Evolutionary conservation across 2,329 filamentous ascomycete genomes (phyloP), one percentile per base, ranked within the genome.

Genomic region (Epichloe sylvatica): DNA sequence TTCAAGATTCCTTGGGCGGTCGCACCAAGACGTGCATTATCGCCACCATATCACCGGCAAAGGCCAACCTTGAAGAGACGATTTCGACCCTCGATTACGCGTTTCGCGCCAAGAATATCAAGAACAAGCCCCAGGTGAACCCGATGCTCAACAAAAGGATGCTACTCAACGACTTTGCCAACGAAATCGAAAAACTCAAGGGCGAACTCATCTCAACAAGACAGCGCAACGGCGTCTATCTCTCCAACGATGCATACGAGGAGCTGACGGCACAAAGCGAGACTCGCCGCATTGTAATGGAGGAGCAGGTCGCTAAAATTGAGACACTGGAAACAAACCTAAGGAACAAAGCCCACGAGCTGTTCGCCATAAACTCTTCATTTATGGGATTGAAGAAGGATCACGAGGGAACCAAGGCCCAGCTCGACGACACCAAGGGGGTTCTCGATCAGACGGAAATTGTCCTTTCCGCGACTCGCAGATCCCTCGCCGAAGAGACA

Each of bases 1-100:
- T 98, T 19, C 94, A 98, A 80, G 94, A 98, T 64, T 98, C 94
- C 0, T 77, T 98, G 0, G 92, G 92, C 53, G 92, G 92, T 3
- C 81, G 85, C 47, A 98, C 94, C 1, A 98, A 98, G 64, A 98
- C 92, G 0, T 98, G 92, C 70, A 98, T 98, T 56, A 97, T 98
- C 60, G 92, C 92, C 5, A 98, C 92, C 0, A 78, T 98, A 39
- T 97, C 92, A 2, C 90, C 92, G 1, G 88, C 90, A 7, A 94
- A 92, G 66, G 90, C 84, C 67, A 98, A 97, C 59, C 73, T 98
- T 1, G 92, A 98, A 62, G 92, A 98, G 67, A 98, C 94, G 0
- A 97, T 98, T 52, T 97, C 92, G 0, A 98, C 94, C 0, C 76
- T 98, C 2, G 92, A 98, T 64, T 98, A 98, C 62, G 94, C 92